These are phyloP conservation scores for Phialemonium atrogriseum DNA, from an alignment of 2,329 filamentous ascomycete species.

Conservation along the genomic window DNA sequence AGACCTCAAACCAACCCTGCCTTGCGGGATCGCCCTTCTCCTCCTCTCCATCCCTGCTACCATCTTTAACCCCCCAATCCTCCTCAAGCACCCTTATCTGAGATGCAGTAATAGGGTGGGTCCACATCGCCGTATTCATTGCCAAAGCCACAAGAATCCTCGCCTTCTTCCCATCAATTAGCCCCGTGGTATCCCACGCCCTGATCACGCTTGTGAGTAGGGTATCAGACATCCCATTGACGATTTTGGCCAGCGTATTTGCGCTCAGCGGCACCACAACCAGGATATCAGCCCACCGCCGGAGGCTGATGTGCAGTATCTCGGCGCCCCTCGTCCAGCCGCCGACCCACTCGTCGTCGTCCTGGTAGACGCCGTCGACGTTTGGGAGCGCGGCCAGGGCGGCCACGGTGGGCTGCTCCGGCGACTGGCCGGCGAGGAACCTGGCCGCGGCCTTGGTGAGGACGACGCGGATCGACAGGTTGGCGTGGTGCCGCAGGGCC, in stretches of 20 bases:
- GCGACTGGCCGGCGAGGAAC: constrained; percentile 69
- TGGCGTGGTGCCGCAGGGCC: constrained; percentile 12
- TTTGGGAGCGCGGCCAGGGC: constrained; percentile 53
- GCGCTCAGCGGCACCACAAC: constrained; percentile 34
- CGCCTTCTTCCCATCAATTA: constrained; percentile 48
- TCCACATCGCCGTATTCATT: constrained; percentile 3
- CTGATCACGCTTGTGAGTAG: constrained; percentile 66
- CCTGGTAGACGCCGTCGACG: constrained; percentile 73
- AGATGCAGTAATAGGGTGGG: constrained; percentile 1
- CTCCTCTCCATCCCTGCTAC: too few species aligned
- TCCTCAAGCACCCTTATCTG: constrained; percentile 1
- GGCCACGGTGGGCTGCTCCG: constrained; percentile 65
- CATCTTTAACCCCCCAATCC: constrained; percentile 3
- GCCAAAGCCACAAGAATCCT: constrained; percentile 59
- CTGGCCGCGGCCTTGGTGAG: constrained; percentile 65
- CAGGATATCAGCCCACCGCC: constrained; percentile 26
- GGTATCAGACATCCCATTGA: constrained; percentile 68
- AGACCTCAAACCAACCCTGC: too few species aligned
- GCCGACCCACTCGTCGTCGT: constrained; percentile 76
- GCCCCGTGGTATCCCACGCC: constrained; percentile 74
- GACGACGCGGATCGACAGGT: constrained; percentile 75
- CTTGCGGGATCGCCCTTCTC: too few species aligned
- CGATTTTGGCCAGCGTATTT: constrained; percentile 80
- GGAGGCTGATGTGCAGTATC: constrained; percentile 85
- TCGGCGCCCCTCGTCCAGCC: constrained; percentile 71